Conservation (phyloP, 257 asterid genomes). For the Cruciata laevipes region DNA sequence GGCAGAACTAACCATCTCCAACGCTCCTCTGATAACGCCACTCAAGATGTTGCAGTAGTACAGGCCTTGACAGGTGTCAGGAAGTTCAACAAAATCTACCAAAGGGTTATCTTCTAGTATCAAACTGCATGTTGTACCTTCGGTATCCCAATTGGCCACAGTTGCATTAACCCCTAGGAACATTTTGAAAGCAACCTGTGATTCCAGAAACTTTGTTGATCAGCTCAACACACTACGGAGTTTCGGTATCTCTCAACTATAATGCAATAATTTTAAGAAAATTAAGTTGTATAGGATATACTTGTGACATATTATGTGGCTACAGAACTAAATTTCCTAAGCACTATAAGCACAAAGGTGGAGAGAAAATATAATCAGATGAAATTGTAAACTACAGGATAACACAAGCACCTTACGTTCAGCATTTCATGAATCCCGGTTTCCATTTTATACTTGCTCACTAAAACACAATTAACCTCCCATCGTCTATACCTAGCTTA, state of each 20-base stretch:
- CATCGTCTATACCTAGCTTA: background rate
- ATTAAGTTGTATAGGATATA: background rate
- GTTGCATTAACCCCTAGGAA: slow-evolving; percentile 81
- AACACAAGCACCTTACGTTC: background rate
- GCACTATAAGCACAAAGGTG: background rate
- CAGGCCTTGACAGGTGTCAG: slow-evolving; percentile 95
- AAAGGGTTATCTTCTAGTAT: slow-evolving; percentile 92
- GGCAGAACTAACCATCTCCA: slow-evolving; percentile 77
- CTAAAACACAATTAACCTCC: background rate
- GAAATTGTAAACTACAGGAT: background rate
- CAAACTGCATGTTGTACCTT: slow-evolving; percentile 91
- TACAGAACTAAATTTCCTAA: background rate
- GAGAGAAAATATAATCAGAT: background rate
- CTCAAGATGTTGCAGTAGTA: slow-evolving; percentile 85
- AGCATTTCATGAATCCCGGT: background rate
- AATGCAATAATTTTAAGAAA: background rate
- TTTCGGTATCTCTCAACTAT: too few relatives aligned
- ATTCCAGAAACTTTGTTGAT: background rate
- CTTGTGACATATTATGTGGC: background rate
- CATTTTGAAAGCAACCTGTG: slow-evolving; percentile 91
- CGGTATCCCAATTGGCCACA: slow-evolving; percentile 78
- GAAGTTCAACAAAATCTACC: slow-evolving; percentile 97
- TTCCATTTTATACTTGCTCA: background rate
- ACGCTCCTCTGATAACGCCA: slow-evolving; percentile 91
- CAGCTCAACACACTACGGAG: background rate